Base-by-base conservation (phyloP, 306 rosid species). In the Gleditsia sinensis region DNA sequence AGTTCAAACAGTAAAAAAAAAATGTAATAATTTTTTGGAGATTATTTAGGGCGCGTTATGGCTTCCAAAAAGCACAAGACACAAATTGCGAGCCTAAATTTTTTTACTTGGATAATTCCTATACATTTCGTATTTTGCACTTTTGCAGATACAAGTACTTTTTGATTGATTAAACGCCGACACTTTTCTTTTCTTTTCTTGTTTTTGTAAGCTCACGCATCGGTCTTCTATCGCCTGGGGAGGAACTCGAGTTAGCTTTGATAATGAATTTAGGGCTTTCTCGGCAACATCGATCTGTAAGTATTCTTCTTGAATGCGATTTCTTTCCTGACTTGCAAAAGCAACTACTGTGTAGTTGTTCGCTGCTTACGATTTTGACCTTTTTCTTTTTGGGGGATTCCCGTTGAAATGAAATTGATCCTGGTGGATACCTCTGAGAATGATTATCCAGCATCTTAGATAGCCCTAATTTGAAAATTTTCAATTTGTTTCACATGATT, bases 261-360 rank as follows among this genome's bases (percentile, higher is more conserved):
- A 78, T 83, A 71, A 86, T 89, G 90, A 81, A 61, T 54, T 51
- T 85, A 50, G 89, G 84, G 76, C 71, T 89, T 74, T 69, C 78
- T 72, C 64, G 50, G 48, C n/a, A 40, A 28, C 36, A 19, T 51
- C 72, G 6, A 74, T 76, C 62, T 21, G 97, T 87, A 80, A 87
- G 88, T 82, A 27, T 53, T 53, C 45, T 49, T 40, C 55, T 30
- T 32, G 6, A n/a, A 13, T 21, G 46, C 28, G 46, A 60, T 34
- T 60, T 59, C 14, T 32, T 59, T n/a, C 27, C 25, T 17, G 12
- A 17, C 24, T 19, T 59, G 46, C 17, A 55, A 19, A 23, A 13
- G 34, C 25, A 43, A 11, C 11, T 71, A 30, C 66, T 0, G 57
- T 12, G 28, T 23, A 14, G 23, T 59, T 75, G 17, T 71, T 51